Percentiles rank a stretch among this genome's conserved stretches.
These are phyloP conservation scores for Naegleria lovaniensis DNA, from an alignment of 208 protist genomes.

Conservation along the genomic window DNA sequence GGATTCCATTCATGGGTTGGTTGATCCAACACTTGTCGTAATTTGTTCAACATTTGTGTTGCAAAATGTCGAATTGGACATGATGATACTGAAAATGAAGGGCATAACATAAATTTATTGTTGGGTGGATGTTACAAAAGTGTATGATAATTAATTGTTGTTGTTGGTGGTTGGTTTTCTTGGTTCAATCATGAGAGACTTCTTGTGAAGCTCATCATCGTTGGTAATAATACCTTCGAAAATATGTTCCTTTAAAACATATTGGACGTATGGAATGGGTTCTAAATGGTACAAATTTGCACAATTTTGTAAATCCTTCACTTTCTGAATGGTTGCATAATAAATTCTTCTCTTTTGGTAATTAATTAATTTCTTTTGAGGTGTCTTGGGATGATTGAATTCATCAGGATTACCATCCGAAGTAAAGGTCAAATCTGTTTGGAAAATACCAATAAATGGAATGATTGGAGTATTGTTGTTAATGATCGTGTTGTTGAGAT, in stretches of 20 bases:
- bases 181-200: conserved; percentile 33
- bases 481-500: neutral
- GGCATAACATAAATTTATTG: too few species aligned
- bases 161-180: conserved; percentile 1
- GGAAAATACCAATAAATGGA: conserved; percentile 41
- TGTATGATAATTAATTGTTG: too few species aligned
- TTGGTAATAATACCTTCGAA: neutral
- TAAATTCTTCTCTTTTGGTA: conserved; percentile 20
- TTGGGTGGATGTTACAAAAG: too few species aligned
- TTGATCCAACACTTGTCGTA: too few species aligned
- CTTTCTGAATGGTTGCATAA: neutral
- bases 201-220: conserved; percentile 40
- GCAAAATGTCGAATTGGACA: too few species aligned
- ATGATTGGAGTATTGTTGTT: conserved; percentile 24
- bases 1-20: too few species aligned
- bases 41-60: too few species aligned
- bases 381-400: neutral
- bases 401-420: conserved; percentile 28
- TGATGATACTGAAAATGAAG: too few species aligned
- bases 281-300: conserved; percentile 38
- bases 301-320: neutral
- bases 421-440: conserved; percentile 40
- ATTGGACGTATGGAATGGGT: conserved; percentile 44
- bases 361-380: neutral
- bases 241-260: conserved; percentile 34